Base-by-base conservation (phyloP, 2,329 filamentous ascomycete genomes). In the Atkinsonella texensis region DNA sequence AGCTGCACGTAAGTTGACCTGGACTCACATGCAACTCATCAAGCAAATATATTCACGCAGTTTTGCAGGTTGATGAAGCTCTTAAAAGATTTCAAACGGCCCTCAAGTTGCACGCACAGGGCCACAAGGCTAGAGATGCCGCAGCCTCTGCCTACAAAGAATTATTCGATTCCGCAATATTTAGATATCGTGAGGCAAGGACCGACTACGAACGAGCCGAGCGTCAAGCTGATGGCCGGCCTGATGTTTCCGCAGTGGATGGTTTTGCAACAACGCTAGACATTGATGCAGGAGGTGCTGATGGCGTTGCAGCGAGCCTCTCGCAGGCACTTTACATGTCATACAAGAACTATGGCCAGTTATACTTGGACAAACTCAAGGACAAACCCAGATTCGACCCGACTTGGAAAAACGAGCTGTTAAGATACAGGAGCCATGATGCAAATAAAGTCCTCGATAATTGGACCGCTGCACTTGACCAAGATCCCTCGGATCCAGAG, bases 321-420 rank as follows among this genome's bases (percentile, higher is more conserved):
- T 84, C 88, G 0, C 90, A 96, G 62, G 89, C 94, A 11, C 76
- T 97, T 18, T 96, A 95, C 62, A 77, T 98, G 8, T 87, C 91
- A 1, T 89, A 94, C 73, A 98, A 97, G 68, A 98, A 97, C 60
- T 84, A 91, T 68, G 93, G 89, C 42, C 88, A 97, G 62, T 96
- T 95, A 63, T 74, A 85, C 53, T 74, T 98, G n/a, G 91, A 98
- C 51, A 68, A 64, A 49, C 58, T 68, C 3, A 69, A 65, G 51
- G 68, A 70, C 18, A 52, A 56, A 35, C 52, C 48, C 5, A 52
- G 51, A n/a, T 64, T 73, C 70, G 53, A 79, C 85, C 58, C 82
- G 75, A 59, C 70, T 79, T 65, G 74, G 64, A 60, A 59, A 31
- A 50, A 55, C 1, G 60, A 61, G 41, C 28, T 48, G 8, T 51